These are phyloP conservation scores for Cercophora scortea DNA, from an alignment of 495 filamentous ascomycete species.

Conservation along the genomic window DNA sequence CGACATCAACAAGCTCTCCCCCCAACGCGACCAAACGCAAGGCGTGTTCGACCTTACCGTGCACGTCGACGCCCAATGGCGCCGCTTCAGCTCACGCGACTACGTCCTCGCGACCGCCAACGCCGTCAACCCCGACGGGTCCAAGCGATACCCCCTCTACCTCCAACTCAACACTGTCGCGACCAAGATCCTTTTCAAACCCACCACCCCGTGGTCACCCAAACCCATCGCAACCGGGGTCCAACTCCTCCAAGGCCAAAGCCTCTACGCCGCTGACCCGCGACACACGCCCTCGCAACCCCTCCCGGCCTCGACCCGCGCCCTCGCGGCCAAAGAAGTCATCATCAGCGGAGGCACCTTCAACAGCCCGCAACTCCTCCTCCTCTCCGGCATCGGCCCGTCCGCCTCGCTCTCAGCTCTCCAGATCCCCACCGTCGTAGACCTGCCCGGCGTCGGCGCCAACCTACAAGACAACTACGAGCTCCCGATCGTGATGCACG, in stretches of 20 bases:
- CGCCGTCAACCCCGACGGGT: slow-evolving; percentile 10
- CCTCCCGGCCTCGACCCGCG: slow-evolving; percentile 12
- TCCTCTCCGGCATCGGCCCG: slow-evolving; percentile 48
- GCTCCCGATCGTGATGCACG: slow-evolving; percentile 16
- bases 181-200: slow-evolving; percentile 27
- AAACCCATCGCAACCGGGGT: slow-evolving; percentile 29
- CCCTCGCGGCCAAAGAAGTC: slow-evolving; percentile 33
- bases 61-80: slow-evolving; percentile 1
- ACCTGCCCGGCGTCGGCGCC: slow-evolving; percentile 48
- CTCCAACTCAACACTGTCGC: slow-evolving; percentile 28
- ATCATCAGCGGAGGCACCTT: slow-evolving; percentile 48
- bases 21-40: slow-evolving; percentile 5
- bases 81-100: slow-evolving; percentile 27
- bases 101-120: slow-evolving; percentile 25
- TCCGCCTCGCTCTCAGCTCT: slow-evolving; percentile 38
- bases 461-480: slow-evolving; percentile 50
- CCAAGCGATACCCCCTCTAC: slow-evolving; percentile 23
- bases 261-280: slow-evolving; percentile 34
- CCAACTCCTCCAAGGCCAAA: slow-evolving; percentile 27
- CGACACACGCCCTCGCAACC: slow-evolving; percentile 13
- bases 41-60: slow-evolving; percentile 4
- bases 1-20: slow-evolving; percentile 9
- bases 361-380: slow-evolving; percentile 50
- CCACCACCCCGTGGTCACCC: not conserved
- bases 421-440: slow-evolving; percentile 37